These are phyloP conservation scores for Colletotrichum horii DNA, from an alignment of 2,329 filamentous ascomycete genomes.

Conservation along the genomic window DNA sequence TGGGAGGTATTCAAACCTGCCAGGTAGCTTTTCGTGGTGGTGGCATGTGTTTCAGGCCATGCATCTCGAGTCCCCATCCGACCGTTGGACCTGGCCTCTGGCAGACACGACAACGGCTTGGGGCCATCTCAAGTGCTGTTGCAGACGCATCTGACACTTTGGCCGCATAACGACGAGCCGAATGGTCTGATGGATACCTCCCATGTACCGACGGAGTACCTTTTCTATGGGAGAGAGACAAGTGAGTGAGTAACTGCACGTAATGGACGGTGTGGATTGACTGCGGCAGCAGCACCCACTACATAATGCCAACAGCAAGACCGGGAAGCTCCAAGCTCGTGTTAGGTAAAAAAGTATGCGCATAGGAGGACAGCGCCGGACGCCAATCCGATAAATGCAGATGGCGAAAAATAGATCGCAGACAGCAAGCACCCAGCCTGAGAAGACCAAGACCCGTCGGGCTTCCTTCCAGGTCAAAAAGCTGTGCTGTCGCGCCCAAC, in stretches of 20 bases:
- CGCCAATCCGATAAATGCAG: not conserved
- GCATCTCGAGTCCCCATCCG: conserved; percentile 4
- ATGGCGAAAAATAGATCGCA: not conserved
- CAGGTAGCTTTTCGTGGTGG: not conserved
- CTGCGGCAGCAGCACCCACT: not conserved
- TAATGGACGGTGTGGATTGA: not conserved
- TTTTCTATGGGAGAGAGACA: not conserved
- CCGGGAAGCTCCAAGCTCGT: not conserved
- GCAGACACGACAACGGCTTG: not conserved
- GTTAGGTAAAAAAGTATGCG: conserved; percentile 3
- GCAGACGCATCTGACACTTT: not conserved
- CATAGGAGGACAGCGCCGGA: not conserved
- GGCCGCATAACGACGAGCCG: not conserved
- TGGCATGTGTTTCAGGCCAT: conserved; percentile 14
- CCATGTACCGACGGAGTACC: not conserved
- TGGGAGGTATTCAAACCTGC: not conserved
- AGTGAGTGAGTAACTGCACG: not conserved
- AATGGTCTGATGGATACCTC: not conserved
- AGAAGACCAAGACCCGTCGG: not conserved
- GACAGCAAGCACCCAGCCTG: not conserved
- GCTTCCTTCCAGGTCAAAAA: not conserved
- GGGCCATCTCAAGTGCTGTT: not conserved
- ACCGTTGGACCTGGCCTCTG: conserved; percentile 7
- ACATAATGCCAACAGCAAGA: not conserved
- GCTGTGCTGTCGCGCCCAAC: not conserved